Base-by-base conservation (phyloP, 345 rosid species). In the Bruguiera gymnorhiza region DNA sequence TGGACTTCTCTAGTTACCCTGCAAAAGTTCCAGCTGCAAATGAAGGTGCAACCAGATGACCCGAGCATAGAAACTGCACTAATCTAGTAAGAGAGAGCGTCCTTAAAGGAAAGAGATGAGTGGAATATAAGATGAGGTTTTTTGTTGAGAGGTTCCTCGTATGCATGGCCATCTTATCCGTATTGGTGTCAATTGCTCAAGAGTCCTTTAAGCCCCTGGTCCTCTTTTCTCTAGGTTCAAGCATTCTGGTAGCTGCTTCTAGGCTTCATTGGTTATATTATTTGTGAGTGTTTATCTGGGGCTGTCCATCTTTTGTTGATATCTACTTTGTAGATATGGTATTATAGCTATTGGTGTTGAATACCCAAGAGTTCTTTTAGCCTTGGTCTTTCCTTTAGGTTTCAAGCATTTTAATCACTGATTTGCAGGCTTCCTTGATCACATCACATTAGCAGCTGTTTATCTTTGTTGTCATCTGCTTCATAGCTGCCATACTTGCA, bases 1-100 rank as follows among this genome's bases (percentile, higher is more conserved):
- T 92, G 43, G 98, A 95, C 80, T 71, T 96, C 80, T 87, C 93
- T 50, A 86, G 77, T 76, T 92, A 90, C 76, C 90, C 96, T 15
- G 76, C 83, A 50, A 83, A 88, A 70, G 97, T 92, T 24, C 94
- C 95, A 55, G 86, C 96, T 62, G 97, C 86, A 18, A 87, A 83
- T 73, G 82, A 73, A 62, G 78, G 74, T 64, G 86, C 48, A 73
- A 68, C 59, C 72, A 83, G 93, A 76, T 86, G 88, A 91, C 70
- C 54, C 26, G 65, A 58, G 39, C 63, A 67, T 52, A 37, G 67
- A 62, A 70, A 60, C 50, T 65, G 73, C 77, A 50, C 48, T 67
- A 68, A 65, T 68, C 48, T 57, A 51, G 50, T 58, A 59, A 73
- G 75, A 60, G 50, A 65, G 15, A 65, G 55, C 55, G 65, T 8